Conservation (phyloP, 2,329 filamentous ascomycete species). For the Didymellaceae sp. region DNA sequence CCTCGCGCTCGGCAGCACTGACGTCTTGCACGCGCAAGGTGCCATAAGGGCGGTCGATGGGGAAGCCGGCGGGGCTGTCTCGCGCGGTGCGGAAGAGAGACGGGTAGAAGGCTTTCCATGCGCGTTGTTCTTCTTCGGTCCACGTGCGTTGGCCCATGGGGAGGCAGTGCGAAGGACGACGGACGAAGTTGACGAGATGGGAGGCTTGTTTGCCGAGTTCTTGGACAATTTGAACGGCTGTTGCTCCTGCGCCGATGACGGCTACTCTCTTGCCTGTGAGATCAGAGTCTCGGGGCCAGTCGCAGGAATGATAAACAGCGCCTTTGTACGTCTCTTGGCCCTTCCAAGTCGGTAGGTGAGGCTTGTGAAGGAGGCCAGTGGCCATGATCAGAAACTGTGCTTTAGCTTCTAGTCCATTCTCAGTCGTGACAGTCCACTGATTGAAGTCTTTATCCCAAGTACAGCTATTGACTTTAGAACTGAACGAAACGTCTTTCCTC, state of each 20-base stretch:
- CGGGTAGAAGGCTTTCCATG: constrained; percentile 37
- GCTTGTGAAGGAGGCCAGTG: constrained; percentile 26
- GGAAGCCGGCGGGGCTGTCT: constrained; percentile 27
- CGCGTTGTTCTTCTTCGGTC: constrained; percentile 27
- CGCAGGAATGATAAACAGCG: constrained; percentile 27
- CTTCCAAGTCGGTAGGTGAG: constrained; percentile 27
- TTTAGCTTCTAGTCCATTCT: constrained; percentile 52
- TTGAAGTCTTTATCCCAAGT: constrained; percentile 48
- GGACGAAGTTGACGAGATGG: constrained; percentile 28
- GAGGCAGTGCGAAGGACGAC: constrained; percentile 33
- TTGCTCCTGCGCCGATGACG: constrained; percentile 37
- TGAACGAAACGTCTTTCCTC: constrained; percentile 46
- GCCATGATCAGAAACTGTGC: constrained; percentile 50
- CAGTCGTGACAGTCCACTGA: constrained; percentile 55
- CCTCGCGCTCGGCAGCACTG: constrained; percentile 25
- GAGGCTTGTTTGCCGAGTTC: constrained; percentile 31
- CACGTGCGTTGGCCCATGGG: constrained; percentile 33
- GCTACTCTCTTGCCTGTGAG: constrained; percentile 33
- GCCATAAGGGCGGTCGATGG: constrained; percentile 7
- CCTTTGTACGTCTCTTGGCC: constrained; percentile 27
- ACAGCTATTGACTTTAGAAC: constrained; percentile 52
- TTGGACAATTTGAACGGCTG: constrained; percentile 38
- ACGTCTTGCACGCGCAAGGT: constrained; percentile 22
- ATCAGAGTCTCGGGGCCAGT: constrained; percentile 46
- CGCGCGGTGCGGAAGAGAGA: constrained; percentile 23